These are phyloP conservation scores for Colletotrichum kahawae DNA, from an alignment of 2,329 filamentous ascomycete genomes.

Conservation along the genomic window DNA sequence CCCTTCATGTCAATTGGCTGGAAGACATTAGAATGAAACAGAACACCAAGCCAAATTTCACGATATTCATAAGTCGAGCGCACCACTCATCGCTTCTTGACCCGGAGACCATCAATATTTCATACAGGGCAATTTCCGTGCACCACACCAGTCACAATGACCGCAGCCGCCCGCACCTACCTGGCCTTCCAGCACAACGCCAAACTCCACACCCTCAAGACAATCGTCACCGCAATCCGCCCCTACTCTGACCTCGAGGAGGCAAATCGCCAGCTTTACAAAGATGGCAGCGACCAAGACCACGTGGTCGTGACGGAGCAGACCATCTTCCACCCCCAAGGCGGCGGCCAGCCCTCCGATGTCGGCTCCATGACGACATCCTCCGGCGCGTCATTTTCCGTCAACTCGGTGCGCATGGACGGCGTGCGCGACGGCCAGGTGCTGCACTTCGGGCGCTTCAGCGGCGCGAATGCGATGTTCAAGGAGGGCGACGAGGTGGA, in stretches of 20 bases:
- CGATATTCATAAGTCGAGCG: no score
- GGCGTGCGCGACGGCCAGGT: conserved; percentile 56
- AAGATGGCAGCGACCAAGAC: conserved; percentile 54
- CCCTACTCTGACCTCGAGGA: conserved; percentile 56
- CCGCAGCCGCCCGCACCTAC: conserved; percentile 37
- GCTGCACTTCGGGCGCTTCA: conserved; percentile 69
- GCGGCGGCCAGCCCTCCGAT: conserved; percentile 76
- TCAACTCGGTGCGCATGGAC: conserved; percentile 63
- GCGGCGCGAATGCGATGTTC: conserved; percentile 35
- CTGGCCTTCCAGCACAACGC: conserved; percentile 51
- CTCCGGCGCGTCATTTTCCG: conserved; percentile 47
- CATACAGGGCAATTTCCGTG: no score
- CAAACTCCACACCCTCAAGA: conserved; percentile 47
- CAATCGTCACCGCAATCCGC: conserved; percentile 50
- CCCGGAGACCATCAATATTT: no score
- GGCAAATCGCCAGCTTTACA: conserved; percentile 61
- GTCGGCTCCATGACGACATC: conserved; percentile 57
- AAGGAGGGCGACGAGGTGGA: conserved; percentile 46
- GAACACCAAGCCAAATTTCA: no score
- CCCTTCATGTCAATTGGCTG: no score
- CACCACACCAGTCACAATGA: conserved; percentile 6
- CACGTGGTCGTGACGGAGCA: conserved; percentile 64
- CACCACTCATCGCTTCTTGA: no score
- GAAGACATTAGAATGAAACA: no score
- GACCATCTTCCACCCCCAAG: conserved; percentile 80